Percentiles rank a stretch among this genome's conserved stretches.
phyloP scores from a whole-genome alignment of 768 basidiomycete species.

The Kwoniella sp. region DNA sequence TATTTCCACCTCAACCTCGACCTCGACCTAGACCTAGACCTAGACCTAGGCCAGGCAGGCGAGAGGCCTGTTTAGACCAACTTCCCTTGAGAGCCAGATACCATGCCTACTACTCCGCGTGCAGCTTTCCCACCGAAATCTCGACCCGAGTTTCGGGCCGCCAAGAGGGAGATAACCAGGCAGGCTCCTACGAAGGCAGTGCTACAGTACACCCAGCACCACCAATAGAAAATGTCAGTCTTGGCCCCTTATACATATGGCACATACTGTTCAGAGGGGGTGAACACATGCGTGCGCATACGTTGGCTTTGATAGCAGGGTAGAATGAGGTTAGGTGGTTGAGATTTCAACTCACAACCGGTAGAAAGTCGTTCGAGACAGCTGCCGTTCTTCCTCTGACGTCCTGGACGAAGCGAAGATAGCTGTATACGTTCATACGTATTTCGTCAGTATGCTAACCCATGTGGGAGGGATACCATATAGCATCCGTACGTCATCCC shows the following conservation, averaged over 20 bases:
- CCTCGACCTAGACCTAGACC: too few species aligned
- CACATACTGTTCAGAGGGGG: too few species aligned
- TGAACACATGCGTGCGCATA: too few species aligned
- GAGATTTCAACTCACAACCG: slow-evolving; percentile 45
- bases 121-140: slow-evolving; percentile 44
- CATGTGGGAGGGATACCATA: too few species aligned
- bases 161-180: slow-evolving; percentile 53
- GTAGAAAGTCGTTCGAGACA: slow-evolving; percentile 54
- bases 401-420: slow-evolving; percentile 55
- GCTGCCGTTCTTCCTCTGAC: slow-evolving; percentile 53
- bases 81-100: slow-evolving; percentile 37
- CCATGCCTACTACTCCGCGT: slow-evolving; percentile 37
- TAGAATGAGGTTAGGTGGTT: too few species aligned
- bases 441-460: background rate
- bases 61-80: slow-evolving; percentile 30
- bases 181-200: slow-evolving; percentile 55
- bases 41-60: too few species aligned
- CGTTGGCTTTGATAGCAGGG: too few species aligned
- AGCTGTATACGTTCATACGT: slow-evolving; percentile 23
- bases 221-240: too few species aligned
- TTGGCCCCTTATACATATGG: too few species aligned
- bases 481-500: too few species aligned
- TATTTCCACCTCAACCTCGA: too few species aligned
- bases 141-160: slow-evolving; percentile 38
- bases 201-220: slow-evolving; percentile 32